A percentile compares a stretch with the other conserved stretches of the same genome.
Conservation (phyloP, 108 stramenopile genomes). For the Skeletonema potamos region DNA sequence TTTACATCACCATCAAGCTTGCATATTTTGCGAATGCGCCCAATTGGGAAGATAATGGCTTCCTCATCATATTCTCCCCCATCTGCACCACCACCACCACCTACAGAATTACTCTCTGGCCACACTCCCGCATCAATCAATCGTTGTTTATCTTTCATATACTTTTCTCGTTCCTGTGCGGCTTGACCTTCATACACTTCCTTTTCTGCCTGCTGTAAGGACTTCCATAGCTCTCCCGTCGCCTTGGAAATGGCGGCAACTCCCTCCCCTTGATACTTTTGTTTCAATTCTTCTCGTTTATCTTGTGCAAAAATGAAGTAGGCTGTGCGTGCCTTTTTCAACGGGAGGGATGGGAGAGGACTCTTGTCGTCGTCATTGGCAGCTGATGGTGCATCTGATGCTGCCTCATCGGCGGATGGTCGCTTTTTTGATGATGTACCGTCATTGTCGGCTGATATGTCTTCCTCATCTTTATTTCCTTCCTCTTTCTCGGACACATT, state of each 20-base stretch:
- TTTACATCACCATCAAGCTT: conserved; percentile 88
- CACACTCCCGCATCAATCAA: conserved; percentile 50
- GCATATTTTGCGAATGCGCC: conserved; percentile 85
- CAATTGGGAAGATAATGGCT: conserved; percentile 63
- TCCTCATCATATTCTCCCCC: conserved; percentile 12
- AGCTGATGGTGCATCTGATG: background rate
- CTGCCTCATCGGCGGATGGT: too few relatives aligned
- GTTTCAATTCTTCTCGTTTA: conserved; percentile 63
- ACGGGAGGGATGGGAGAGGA: conserved; percentile 48
- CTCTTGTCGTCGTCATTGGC: conserved; percentile 5
- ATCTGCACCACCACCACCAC: conserved; percentile 6
- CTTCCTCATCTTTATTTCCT: background rate
- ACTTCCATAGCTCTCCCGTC: conserved; percentile 64
- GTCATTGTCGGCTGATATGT: conserved; percentile 2
- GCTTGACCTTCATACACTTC: conserved; percentile 60
- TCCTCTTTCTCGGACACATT: conserved; percentile 2
- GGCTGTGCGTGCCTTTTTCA: conserved; percentile 75
- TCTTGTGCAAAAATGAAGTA: conserved; percentile 88
- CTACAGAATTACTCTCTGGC: conserved; percentile 10
- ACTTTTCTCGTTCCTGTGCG: conserved; percentile 58
- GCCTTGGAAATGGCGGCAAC: conserved; percentile 58
- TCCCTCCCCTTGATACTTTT: conserved; percentile 66
- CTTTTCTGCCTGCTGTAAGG: conserved; percentile 50
- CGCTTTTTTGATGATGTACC: background rate
- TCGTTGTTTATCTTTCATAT: conserved; percentile 55